Percentiles rank a stretch among this genome's conserved stretches.
phyloP scores from a whole-genome alignment of 192 early-diverging fungal species.

The Coemansia sp. region DNA sequence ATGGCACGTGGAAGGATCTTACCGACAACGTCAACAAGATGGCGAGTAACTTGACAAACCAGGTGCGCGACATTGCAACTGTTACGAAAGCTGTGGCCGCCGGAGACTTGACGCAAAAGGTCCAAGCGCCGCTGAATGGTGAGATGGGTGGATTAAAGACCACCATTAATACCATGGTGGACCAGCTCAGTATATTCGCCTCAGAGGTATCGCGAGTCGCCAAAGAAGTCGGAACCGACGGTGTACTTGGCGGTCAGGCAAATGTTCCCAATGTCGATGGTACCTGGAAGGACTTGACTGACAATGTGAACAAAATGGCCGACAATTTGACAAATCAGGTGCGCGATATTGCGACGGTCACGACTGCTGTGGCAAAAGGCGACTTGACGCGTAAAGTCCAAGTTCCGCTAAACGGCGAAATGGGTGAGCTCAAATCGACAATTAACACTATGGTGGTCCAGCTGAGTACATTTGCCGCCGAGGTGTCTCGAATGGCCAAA shows the following conservation, averaged over 20 bases:
- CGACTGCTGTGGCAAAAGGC: constrained; percentile 45
- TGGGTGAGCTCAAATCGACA: constrained; percentile 48
- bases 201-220: constrained; percentile 65
- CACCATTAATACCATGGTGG: constrained; percentile 67
- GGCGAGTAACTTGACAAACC: constrained; percentile 62
- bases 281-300: constrained; percentile 59
- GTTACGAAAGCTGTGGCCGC: constrained; percentile 66
- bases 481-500: constrained; percentile 62
- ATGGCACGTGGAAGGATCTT: constrained; percentile 62
- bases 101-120: constrained; percentile 62
- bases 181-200: constrained; percentile 62
- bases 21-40: constrained; percentile 68
- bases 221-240: constrained; percentile 66
- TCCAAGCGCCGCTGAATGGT: constrained; percentile 57
- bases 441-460: constrained; percentile 69
- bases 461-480: constrained; percentile 60
- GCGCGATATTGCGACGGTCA: constrained; percentile 55
- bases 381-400: constrained; percentile 23
- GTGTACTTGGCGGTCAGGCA: constrained; percentile 65
- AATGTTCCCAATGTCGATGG: constrained; percentile 58
- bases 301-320: constrained; percentile 60
- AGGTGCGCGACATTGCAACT: constrained; percentile 65
- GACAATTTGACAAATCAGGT: constrained; percentile 61
- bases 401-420: constrained; percentile 17
- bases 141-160: constrained; percentile 64